Evolutionary conservation across 2,329 filamentous ascomycete species (phyloP), one percentile per base, ranked within the genome.

Genomic region (Colletotrichum spaethianum): DNA sequence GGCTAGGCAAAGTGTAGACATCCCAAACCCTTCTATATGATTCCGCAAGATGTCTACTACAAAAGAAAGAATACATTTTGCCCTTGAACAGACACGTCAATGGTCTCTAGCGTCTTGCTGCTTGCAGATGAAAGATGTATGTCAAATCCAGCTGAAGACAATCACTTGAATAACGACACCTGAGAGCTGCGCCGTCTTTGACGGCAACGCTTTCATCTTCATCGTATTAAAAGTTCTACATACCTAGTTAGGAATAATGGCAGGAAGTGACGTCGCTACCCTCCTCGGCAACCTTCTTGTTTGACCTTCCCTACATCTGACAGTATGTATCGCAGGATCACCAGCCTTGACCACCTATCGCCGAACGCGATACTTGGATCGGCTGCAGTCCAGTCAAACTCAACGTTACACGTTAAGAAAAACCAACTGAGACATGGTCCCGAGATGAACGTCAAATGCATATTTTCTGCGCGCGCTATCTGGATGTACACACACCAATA

Each of bases 341-440:
- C 6, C 6, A 2, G 38, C 2, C 7, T 3, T 38, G n/a, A 55
- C 16, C 12, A 46, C 11, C 31, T 40, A 20, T 50, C 46, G 1
- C 23, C 16, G 16, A 16, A 3, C 9, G 4, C 26, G 3, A 20
- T 53, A 26, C 20, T 42, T 52, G 16, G 18, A 12, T 20, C 4
- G 20, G 31, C 5, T 28, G 6, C 11, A 31, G 16, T 8, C n/a
- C 46, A 56, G 38, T 16, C n/a, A 38, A 50, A 26, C 31, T 16
- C n/a, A 59, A 62, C 38, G 31, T 56, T 31, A 61, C 48, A 62
- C 20, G 16, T 23, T 14, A 23, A 56, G 16, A 48, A 56, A 1
- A 48, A 9, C 4, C 18, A 23, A 23, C 40, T 67, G 68, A 71
- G 68, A 71, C 63, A 68, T 60, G 7, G n/a, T 16, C 12, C 26